A percentile compares a stretch with the other conserved stretches of the same genome.
These are phyloP conservation scores for Tolypocladium nubicola DNA, from an alignment of 2,329 filamentous ascomycete species.

Conservation along the genomic window DNA sequence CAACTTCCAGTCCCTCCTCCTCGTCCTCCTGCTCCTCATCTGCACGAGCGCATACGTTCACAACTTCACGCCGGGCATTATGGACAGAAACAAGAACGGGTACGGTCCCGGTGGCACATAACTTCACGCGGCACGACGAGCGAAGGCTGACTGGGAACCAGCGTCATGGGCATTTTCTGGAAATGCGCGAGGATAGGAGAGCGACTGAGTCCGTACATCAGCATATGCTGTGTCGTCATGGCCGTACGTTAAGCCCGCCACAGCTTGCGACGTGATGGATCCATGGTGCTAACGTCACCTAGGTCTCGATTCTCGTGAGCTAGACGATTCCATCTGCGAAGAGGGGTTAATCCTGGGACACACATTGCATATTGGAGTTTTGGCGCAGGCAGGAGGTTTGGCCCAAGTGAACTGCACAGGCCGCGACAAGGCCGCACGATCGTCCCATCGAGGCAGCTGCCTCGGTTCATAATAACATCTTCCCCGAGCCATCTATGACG, in stretches of 20 bases:
- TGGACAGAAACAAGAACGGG: constrained; percentile 91
- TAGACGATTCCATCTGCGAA: constrained; percentile 14
- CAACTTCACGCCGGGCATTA: constrained; percentile 75
- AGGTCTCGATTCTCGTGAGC: constrained; percentile 26
- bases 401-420: neutral
- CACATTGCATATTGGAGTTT: neutral
- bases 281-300: constrained; percentile 2
- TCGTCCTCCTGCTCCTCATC: constrained; percentile 88
- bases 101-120: constrained; percentile 27
- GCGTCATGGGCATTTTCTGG: constrained; percentile 83
- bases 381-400: neutral
- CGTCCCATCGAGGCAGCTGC: neutral
- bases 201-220: constrained; percentile 88
- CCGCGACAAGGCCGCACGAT: neutral
- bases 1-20: constrained; percentile 94
- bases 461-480: neutral
- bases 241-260: constrained; percentile 47
- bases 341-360: neutral
- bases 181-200: constrained; percentile 91
- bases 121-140: neutral
- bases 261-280: neutral
- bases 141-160: constrained; percentile 18
- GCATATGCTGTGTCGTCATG: constrained; percentile 87
- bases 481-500: neutral
- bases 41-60: constrained; percentile 94